Evolutionary conservation across 208 protist species (phyloP).

Genomic region (Leishmania major): DNA sequence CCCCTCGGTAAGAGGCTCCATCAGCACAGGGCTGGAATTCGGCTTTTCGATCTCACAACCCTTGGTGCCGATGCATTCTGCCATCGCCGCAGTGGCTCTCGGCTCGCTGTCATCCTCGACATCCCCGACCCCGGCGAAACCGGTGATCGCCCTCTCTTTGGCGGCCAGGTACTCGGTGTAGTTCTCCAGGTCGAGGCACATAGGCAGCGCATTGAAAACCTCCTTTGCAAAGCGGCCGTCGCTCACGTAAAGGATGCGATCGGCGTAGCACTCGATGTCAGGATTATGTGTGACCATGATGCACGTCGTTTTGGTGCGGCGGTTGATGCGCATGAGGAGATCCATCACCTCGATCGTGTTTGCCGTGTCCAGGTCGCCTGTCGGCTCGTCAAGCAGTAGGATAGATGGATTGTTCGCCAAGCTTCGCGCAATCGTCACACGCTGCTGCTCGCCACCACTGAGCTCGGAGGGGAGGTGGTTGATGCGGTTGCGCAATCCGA

Average conservation of each 20-base stretch:
- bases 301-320: conserved; percentile 90
- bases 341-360: conserved; percentile 98
- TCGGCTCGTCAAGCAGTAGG: conserved; percentile 97
- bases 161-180: conserved; percentile 83
- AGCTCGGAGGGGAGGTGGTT: conserved; percentile 96
- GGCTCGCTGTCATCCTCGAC: not conserved
- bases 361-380: conserved; percentile 95
- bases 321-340: conserved; percentile 96
- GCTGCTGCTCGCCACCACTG: conserved; percentile 97
- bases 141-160: conserved; percentile 43
- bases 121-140: conserved; percentile 5
- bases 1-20: not conserved
- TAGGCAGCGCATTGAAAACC: conserved; percentile 87
- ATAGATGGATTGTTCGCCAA: conserved; percentile 95
- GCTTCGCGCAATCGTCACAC: conserved; percentile 93
- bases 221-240: conserved; percentile 93
- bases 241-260: conserved; percentile 95
- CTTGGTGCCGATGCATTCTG: not conserved
- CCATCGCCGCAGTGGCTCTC: not conserved
- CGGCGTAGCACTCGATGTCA: conserved; percentile 97
- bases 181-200: conserved; percentile 62
- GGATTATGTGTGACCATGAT: conserved; percentile 98
- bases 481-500: conserved; percentile 95
- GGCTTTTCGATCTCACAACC: not conserved
- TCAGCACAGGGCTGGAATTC: not conserved